phyloP scores from a whole-genome alignment of 257 asterid species.

The Penstemon davidsonii region DNA sequence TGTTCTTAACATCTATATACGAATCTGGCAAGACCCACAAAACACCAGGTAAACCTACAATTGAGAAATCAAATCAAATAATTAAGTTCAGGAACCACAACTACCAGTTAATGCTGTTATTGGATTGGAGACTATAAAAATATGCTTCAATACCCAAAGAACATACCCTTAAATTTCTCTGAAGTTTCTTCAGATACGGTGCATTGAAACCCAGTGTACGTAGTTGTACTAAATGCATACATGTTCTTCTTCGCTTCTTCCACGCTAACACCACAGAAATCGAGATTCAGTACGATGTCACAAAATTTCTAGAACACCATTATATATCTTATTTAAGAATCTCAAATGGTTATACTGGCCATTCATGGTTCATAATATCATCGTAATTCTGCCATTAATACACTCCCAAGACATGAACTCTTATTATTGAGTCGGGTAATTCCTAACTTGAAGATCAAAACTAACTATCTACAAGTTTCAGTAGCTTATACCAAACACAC shows the following conservation, averaged over 20 bases:
- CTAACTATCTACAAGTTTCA: constrained; percentile 11
- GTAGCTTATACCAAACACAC: constrained; percentile 13
- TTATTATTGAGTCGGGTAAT: constrained; percentile 4
- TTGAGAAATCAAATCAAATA: background rate
- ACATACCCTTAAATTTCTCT: constrained; percentile 89
- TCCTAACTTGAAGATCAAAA: constrained; percentile 12
- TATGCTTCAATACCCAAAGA: constrained; percentile 3
- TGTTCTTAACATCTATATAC: constrained; percentile 92
- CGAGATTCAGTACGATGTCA: constrained; percentile 20
- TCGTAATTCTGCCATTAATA: background rate
- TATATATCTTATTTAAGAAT: constrained; percentile 7
- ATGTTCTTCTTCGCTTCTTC: constrained; percentile 98
- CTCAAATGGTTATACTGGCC: background rate
- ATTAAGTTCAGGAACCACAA: constrained; percentile 5
- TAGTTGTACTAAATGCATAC: constrained; percentile 98
- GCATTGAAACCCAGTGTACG: constrained; percentile 97
- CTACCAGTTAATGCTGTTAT: background rate
- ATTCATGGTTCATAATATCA: background rate
- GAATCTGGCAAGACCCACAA: constrained; percentile 98
- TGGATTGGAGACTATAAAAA: background rate
- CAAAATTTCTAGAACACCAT: background rate
- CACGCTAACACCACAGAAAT: constrained; percentile 50
- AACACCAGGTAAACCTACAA: constrained; percentile 92
- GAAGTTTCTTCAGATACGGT: constrained; percentile 97
- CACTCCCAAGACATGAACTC: background rate